phyloP scores from a whole-genome alignment of 305 asterid species.

The Plantago coronopus region DNA sequence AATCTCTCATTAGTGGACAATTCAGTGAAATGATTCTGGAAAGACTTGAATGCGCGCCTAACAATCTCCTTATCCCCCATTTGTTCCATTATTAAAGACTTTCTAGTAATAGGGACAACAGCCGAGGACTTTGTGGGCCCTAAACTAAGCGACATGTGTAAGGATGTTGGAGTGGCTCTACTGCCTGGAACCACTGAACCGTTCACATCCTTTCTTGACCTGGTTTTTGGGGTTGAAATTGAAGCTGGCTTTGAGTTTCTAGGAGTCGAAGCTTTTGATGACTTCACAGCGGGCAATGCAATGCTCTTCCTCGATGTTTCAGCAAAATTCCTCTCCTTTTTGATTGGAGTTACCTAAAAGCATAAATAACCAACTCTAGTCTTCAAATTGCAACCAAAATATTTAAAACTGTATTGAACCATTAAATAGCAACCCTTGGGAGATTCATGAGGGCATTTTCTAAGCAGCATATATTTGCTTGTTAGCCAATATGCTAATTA shows the following conservation, averaged over 20 bases:
- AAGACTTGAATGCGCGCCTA: slow-evolving; percentile 79
- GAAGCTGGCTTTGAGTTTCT: slow-evolving; percentile 37
- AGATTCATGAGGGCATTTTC: not conserved
- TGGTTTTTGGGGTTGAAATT: slow-evolving; percentile 31
- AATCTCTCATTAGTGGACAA: slow-evolving; percentile 38
- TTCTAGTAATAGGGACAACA: slow-evolving; percentile 46
- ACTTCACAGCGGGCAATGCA: slow-evolving; percentile 41
- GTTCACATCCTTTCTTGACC: slow-evolving; percentile 37
- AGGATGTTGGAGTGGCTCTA: slow-evolving; percentile 49
- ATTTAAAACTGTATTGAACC: not conserved
- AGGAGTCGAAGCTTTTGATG: slow-evolving; percentile 40
- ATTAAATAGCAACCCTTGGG: not conserved
- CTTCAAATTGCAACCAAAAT: not conserved
- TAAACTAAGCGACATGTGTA: slow-evolving; percentile 85
- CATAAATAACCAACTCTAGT: slow-evolving; percentile 9
- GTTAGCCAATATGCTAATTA: too few species aligned
- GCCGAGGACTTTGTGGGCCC: slow-evolving; percentile 42
- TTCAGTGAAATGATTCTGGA: slow-evolving; percentile 53
- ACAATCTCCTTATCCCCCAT: slow-evolving; percentile 99
- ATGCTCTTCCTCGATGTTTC: slow-evolving; percentile 39
- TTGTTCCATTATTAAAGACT: slow-evolving; percentile 84
- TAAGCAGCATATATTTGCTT: not conserved
- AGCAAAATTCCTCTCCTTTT: slow-evolving; percentile 34
- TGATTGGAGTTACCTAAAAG: slow-evolving; percentile 47
- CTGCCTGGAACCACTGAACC: slow-evolving; percentile 36